Evolutionary conservation across 768 basidiomycete genomes (phyloP).

Genomic region (Lentinula detonsa): DNA sequence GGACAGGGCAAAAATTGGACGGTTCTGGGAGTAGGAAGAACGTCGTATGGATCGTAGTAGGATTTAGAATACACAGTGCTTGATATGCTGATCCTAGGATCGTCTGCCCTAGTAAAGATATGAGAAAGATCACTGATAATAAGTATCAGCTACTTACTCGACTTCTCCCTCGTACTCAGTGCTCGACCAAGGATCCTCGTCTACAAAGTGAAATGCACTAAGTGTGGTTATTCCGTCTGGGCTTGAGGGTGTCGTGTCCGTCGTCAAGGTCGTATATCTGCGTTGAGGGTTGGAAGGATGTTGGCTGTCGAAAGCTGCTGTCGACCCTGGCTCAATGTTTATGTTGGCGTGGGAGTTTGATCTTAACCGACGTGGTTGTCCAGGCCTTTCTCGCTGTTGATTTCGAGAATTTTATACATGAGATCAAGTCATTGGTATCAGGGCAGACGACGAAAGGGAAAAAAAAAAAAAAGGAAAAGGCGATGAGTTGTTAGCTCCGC

Average conservation of each 20-base stretch:
- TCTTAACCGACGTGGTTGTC: background rate
- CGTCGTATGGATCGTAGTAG: constrained; percentile 19
- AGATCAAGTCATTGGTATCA: background rate
- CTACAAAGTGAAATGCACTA: constrained; percentile 12
- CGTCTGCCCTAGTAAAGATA: constrained; percentile 15
- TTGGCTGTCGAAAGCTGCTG: background rate
- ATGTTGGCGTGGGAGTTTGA: background rate
- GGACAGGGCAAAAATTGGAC: background rate
- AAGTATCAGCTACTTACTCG: background rate
- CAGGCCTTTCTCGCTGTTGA: background rate
- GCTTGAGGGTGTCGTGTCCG: background rate
- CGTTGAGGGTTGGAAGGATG: background rate
- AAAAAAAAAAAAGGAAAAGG: background rate
- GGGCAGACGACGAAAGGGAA: background rate
- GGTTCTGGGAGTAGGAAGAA: constrained; percentile 1
- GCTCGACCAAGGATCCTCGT: constrained; percentile 28
- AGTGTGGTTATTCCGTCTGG: background rate
- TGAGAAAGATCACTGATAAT: background rate
- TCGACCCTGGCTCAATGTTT: constrained; percentile 1
- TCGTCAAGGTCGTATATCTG: background rate
- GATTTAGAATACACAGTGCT: constrained; percentile 33
- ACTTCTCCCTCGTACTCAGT: constrained; percentile 8
- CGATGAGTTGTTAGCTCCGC: background rate
- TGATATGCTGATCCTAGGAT: constrained; percentile 36
- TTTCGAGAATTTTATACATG: background rate